These are phyloP conservation scores for Serendipita sp. DNA, from an alignment of 768 basidiomycete genomes.

Conservation along the genomic window DNA sequence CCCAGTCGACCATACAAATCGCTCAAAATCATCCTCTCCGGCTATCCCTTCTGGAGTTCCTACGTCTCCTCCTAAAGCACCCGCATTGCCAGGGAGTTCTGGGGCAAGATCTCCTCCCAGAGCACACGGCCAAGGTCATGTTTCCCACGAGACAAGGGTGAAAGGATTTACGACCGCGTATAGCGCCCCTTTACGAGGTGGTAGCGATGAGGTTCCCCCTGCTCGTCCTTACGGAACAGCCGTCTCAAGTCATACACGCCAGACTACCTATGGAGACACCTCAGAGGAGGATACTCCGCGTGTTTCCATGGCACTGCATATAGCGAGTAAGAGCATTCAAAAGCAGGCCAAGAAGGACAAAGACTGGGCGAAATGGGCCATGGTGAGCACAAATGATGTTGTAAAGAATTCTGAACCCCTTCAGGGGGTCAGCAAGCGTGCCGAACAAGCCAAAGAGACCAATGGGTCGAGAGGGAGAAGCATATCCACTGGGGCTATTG, in stretches of 20 bases:
- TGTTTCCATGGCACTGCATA: background rate
- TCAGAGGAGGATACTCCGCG: background rate
- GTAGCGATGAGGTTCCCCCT: no score
- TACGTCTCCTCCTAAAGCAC: background rate
- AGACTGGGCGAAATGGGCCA: slow-evolving; percentile 3
- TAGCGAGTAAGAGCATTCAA: background rate
- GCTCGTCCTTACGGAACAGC: no score
- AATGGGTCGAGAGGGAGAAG: background rate
- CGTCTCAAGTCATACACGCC: no score
- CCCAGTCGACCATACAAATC: background rate
- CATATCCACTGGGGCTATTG: background rate
- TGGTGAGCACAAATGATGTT: background rate
- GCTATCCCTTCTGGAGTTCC: background rate
- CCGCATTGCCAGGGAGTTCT: background rate
- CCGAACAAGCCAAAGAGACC: background rate
- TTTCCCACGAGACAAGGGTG: background rate
- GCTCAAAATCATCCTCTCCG: background rate
- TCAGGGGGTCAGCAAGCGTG: background rate
- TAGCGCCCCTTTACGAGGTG: no score
- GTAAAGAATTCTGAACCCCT: background rate
- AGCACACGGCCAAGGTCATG: background rate
- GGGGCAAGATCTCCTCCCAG: background rate
- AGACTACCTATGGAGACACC: no score
- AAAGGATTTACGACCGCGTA: no score
- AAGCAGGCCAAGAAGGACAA: background rate